These are phyloP conservation scores for Penstemon davidsonii DNA, from an alignment of 257 asterid genomes.

Conservation along the genomic window DNA sequence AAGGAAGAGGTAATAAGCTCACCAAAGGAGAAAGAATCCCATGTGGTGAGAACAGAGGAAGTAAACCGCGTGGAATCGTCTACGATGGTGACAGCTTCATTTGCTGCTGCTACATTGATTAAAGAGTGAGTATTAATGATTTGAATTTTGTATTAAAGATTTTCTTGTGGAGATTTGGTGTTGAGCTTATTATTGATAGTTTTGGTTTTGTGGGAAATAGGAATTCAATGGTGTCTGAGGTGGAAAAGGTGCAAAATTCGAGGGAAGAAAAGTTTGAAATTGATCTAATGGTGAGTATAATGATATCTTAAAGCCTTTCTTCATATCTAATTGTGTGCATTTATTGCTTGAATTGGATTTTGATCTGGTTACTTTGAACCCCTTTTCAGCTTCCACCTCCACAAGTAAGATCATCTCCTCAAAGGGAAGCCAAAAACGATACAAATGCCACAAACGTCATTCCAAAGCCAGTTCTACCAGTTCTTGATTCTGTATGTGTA, in stretches of 20 bases:
- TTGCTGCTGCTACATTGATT: slow-evolving; percentile 29
- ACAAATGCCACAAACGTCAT: slow-evolving; percentile 34
- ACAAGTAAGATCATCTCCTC: slow-evolving; percentile 57
- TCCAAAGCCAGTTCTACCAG: slow-evolving; percentile 45
- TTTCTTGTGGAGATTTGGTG: neutral
- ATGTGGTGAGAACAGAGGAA: slow-evolving; percentile 42
- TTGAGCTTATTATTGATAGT: slow-evolving; percentile 6
- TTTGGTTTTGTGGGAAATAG: slow-evolving; percentile 35
- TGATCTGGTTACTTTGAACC: slow-evolving; percentile 16
- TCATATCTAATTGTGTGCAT: neutral
- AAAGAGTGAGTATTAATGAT: slow-evolving; percentile 53
- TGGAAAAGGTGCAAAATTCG: slow-evolving; percentile 30
- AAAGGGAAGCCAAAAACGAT: slow-evolving; percentile 42
- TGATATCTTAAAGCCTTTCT: neutral
- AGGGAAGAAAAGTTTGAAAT: slow-evolving; percentile 80
- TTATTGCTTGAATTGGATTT: slow-evolving; percentile 5
- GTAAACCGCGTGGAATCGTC: slow-evolving; percentile 42
- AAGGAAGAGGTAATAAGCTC: slow-evolving; percentile 47
- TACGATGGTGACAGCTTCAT: slow-evolving; percentile 39
- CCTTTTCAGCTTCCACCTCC: slow-evolving; percentile 84
- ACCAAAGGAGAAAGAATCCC: slow-evolving; percentile 51
- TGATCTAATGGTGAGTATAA: slow-evolving; percentile 87
- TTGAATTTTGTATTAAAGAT: neutral
- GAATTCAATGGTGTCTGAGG: slow-evolving; percentile 36
- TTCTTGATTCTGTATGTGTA: slow-evolving; percentile 45